These are phyloP conservation scores for Striga hermonthica DNA, from an alignment of 305 asterid genomes.

Conservation along the genomic window DNA sequence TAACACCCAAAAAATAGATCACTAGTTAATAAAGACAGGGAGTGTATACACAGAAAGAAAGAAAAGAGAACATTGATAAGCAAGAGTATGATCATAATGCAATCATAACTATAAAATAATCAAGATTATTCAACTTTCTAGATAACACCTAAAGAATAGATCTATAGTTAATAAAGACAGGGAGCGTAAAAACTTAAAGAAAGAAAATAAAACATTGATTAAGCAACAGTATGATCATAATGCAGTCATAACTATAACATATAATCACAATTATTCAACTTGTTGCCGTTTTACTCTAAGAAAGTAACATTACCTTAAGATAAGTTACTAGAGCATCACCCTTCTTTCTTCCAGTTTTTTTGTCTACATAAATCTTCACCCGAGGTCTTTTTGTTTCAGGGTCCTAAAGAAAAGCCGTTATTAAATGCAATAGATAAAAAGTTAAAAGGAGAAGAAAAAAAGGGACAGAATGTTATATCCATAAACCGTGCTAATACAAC, in stretches of 20 bases:
- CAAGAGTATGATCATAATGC: conserved; percentile 5
- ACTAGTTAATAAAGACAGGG: background rate
- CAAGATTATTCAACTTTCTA: conserved; percentile 14
- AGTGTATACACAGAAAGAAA: conserved; percentile 25
- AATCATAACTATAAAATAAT: conserved; percentile 1
- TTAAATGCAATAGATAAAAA: background rate
- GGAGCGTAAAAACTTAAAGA: conserved; percentile 25
- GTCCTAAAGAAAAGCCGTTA: conserved; percentile 52
- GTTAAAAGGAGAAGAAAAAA: too few species aligned
- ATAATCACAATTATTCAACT: conserved; percentile 14
- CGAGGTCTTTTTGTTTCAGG: conserved; percentile 90
- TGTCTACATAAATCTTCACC: conserved; percentile 82
- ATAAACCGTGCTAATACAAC: too few species aligned
- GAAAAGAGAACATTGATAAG: background rate
- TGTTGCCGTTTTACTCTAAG: conserved; percentile 24
- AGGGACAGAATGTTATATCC: too few species aligned
- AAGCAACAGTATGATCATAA: conserved; percentile 5
- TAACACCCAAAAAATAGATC: conserved; percentile 24
- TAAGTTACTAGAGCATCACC: conserved; percentile 95
- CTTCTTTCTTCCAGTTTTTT: conserved; percentile 76
- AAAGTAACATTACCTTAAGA: conserved; percentile 61
- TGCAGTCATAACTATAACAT: background rate
- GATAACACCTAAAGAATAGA: too few species aligned
- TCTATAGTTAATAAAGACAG: background rate
- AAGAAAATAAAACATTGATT: conserved; percentile 13